phyloP scores from a whole-genome alignment of 768 basidiomycete species.

The Lactifluus pinguis region DNA sequence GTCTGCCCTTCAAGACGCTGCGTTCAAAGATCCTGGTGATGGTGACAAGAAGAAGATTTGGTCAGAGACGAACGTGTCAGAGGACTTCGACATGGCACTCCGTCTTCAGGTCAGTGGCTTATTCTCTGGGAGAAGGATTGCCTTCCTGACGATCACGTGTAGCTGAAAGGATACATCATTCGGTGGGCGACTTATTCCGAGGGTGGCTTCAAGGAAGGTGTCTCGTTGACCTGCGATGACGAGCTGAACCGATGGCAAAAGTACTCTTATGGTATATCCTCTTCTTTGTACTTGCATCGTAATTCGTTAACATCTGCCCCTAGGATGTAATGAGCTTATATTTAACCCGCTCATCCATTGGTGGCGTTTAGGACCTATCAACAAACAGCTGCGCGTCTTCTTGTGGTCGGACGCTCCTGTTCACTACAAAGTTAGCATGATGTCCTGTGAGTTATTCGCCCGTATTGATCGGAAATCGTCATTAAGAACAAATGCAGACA shows the following conservation, averaged over 20 bases:
- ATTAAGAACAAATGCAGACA: constrained; percentile 23
- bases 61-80: constrained; percentile 76
- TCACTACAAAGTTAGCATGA: constrained; percentile 78
- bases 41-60: constrained; percentile 58
- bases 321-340: constrained; percentile 67
- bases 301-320: neutral
- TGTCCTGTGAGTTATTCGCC: constrained; percentile 44
- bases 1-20: constrained; percentile 82
- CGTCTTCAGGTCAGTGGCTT: constrained; percentile 36
- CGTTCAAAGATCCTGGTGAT: constrained; percentile 60
- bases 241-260: constrained; percentile 93
- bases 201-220: constrained; percentile 86
- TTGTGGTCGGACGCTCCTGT: constrained; percentile 69
- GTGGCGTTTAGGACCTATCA: constrained; percentile 77
- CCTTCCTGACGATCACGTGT: neutral
- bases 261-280: constrained; percentile 56
- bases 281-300: neutral
- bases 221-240: constrained; percentile 81
- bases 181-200: constrained; percentile 82
- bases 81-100: constrained; percentile 78
- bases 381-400: constrained; percentile 67
- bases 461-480: no score
- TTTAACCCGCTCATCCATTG: constrained; percentile 78
- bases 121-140: no score
- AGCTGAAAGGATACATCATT: constrained; percentile 59